Percentiles rank a stretch among this genome's conserved stretches.
Evolutionary conservation across 768 basidiomycete genomes (phyloP).

Genomic region (Amanita jacksonii): DNA sequence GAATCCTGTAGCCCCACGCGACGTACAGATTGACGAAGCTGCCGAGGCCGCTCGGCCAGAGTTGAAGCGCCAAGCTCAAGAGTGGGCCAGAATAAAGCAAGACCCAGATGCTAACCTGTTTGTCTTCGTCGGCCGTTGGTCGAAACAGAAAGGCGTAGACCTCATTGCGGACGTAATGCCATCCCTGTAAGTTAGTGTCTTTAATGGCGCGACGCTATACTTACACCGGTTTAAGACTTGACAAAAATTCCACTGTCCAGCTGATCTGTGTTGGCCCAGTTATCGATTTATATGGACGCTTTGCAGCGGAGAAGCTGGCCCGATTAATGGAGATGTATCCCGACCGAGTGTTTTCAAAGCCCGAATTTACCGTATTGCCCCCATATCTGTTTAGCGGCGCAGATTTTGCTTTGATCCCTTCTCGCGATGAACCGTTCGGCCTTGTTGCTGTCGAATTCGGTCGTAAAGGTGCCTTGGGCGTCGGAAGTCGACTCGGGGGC

Average conservation of each 20-base stretch:
- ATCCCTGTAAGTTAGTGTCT: constrained; percentile 45
- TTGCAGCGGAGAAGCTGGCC: constrained; percentile 89
- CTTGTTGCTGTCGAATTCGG: constrained; percentile 95
- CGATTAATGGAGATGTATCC: constrained; percentile 94
- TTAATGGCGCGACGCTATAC: not conserved
- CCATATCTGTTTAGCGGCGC: constrained; percentile 92
- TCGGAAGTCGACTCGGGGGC: constrained; percentile 89
- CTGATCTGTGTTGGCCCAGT: constrained; percentile 88
- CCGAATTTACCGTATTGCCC: constrained; percentile 90
- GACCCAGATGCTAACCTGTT: constrained; percentile 86
- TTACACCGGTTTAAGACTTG: constrained; percentile 39
- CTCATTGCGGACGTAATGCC: constrained; percentile 96
- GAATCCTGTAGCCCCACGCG: constrained; percentile 56
- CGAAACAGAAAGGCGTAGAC: constrained; percentile 97
- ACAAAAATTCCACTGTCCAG: constrained; percentile 81
- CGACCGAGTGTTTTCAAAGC: constrained; percentile 90
- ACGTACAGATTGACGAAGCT: constrained; percentile 66
- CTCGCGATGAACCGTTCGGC: constrained; percentile 94
- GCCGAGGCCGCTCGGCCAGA: constrained; percentile 91
- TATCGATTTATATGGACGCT: constrained; percentile 91
- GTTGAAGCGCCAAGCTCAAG: constrained; percentile 84
- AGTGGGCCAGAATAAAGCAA: constrained; percentile 91
- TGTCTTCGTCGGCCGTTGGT: constrained; percentile 97
- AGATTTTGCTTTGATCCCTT: constrained; percentile 92
- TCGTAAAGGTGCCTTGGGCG: constrained; percentile 91